phyloP scores from a whole-genome alignment of 73 alveolate genomes.

The Effrenium voratum region DNA sequence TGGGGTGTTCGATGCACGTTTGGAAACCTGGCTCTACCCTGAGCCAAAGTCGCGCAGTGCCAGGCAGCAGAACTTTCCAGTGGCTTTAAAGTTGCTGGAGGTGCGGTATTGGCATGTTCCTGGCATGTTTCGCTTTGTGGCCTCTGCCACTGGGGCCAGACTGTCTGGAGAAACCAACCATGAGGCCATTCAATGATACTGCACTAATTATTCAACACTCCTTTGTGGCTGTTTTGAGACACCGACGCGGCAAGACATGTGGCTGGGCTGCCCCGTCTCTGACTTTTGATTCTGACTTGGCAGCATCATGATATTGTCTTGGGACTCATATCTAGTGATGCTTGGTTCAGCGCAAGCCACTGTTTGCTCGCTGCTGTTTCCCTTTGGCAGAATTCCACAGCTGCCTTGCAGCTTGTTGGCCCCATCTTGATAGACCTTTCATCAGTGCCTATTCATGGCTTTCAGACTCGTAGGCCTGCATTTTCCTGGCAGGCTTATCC shows the following conservation, averaged over 20 bases:
- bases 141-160: neutral
- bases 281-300: neutral
- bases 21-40: neutral
- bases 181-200: neutral
- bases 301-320: neutral
- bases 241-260: neutral
- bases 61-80: conserved; percentile 60
- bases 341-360: neutral
- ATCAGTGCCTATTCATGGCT: neutral
- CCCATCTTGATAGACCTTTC: neutral
- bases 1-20: too few species aligned
- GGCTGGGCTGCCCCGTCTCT: neutral
- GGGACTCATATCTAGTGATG: neutral
- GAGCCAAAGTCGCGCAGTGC: neutral
- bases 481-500: conserved; percentile 21
- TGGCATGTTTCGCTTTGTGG: neutral
- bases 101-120: neutral
- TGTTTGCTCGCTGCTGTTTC: neutral
- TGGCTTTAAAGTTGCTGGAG: conserved; percentile 18
- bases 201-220: neutral
- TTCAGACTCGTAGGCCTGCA: neutral
- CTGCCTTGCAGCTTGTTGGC: neutral
- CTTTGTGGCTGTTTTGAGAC: neutral
- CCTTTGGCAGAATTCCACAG: neutral
- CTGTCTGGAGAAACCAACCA: neutral